A percentile compares a stretch with the other conserved stretches of the same genome.
Evolutionary conservation across 495 filamentous ascomycete species (phyloP).

Genomic region (Tetracladium marchalianum): DNA sequence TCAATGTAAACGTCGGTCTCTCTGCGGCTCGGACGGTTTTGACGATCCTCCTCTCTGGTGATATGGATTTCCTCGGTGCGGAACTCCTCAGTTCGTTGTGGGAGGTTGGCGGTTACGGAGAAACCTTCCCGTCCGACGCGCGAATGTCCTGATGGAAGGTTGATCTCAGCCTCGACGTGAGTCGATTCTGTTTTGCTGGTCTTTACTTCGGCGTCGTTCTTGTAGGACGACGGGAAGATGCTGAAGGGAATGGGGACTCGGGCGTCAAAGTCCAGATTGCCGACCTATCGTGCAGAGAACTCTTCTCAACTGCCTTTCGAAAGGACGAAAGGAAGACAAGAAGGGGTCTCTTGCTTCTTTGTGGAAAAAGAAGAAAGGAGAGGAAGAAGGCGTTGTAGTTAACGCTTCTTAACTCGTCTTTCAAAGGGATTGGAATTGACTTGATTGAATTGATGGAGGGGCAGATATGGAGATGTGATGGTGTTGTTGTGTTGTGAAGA

Average conservation of each 20-base stretch:
- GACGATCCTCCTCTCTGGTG: slow-evolving; percentile 55
- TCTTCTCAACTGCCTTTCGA: slow-evolving; percentile 94
- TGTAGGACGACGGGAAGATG: slow-evolving; percentile 98
- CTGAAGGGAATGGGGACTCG: slow-evolving; percentile 98
- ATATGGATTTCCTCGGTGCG: slow-evolving; percentile 76
- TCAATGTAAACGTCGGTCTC: slow-evolving; percentile 39
- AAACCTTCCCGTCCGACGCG: slow-evolving; percentile 79
- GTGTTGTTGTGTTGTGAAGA: background rate
- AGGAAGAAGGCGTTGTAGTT: slow-evolving; percentile 12
- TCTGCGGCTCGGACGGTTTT: slow-evolving; percentile 50
- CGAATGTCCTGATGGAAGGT: slow-evolving; percentile 59
- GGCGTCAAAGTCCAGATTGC: slow-evolving; percentile 99
- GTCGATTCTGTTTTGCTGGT: slow-evolving; percentile 59
- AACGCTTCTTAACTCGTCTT: slow-evolving; percentile 22
- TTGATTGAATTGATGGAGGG: background rate
- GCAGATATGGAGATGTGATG: background rate
- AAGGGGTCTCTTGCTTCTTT: slow-evolving; percentile 73
- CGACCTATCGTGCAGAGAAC: slow-evolving; percentile 61
- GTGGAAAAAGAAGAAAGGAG: slow-evolving; percentile 11
- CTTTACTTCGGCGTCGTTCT: slow-evolving; percentile 71
- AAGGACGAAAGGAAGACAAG: slow-evolving; percentile 90
- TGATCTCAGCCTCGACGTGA: slow-evolving; percentile 78
- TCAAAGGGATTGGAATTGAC: slow-evolving; percentile 8
- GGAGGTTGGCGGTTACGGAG: slow-evolving; percentile 45
- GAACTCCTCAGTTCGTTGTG: slow-evolving; percentile 57